Base-by-base conservation (phyloP, 441 rosid species). In the Eutrema salsugineum region DNA sequence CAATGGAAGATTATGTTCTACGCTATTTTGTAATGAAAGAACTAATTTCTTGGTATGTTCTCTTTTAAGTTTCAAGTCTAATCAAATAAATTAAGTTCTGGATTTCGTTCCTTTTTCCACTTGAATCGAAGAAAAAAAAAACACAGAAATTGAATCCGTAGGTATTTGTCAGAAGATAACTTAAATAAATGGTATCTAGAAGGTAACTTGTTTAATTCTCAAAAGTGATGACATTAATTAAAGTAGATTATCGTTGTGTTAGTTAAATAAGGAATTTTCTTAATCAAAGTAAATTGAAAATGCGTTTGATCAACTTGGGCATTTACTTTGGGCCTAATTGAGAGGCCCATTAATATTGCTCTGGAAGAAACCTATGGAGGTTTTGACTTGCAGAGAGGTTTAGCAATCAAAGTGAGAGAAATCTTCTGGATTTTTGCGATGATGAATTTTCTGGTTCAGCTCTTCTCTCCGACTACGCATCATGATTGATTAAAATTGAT, bases 361-460 rank as follows among this genome's bases (percentile, higher is more conserved):
- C 70, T 71, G 56, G 55, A 71, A 57, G 55, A 71, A 57, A 16
- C 22, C 10, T 1, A 35, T 7, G 14, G 56, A 32, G 58, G 4
- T 63, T 61, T 58, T 10, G 9, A 4, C 5, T n/a, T 11, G 3
- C 30, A 0, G 3, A 6, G 17, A 48, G 33, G 64, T 59, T 59
- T 59, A 59, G 48, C 33, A 2, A 60, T 39, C 60, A 14, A 38
- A 39, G 42, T 14, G 39, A 5, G 42, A 9, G 39, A 5, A 5
- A 1, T 30, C 6, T 28, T 28, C 32, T 22, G 20, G 56, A 35
- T 43, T 39, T 16, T 39, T 16, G 48, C 16, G 51, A 61, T 35
- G 73, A 67, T 67, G 68, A 75, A 61, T 68, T 12, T 61, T 2
- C 64, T 74, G 78, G 78, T 74, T 22, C 7, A 3, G 4, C 42